A percentile compares a stretch with the other conserved stretches of the same genome.
Conservation (phyloP, 331 rosid species). For the Prunus yedoensis region DNA sequence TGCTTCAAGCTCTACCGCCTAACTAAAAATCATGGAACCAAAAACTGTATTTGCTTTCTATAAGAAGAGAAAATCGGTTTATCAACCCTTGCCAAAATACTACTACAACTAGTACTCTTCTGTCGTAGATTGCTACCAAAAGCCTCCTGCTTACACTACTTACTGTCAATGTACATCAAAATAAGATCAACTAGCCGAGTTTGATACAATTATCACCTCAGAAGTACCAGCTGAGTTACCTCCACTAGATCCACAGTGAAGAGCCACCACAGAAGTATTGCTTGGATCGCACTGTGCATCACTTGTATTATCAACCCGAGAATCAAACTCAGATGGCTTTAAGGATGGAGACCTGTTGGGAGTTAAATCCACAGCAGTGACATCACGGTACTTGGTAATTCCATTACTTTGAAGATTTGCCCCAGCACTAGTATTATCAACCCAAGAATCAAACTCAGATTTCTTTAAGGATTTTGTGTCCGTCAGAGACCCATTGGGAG, state of each 20-base stretch:
- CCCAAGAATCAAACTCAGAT: conserved; percentile 23
- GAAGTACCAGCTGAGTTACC: conserved; percentile 39
- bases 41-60: conserved; percentile 8
- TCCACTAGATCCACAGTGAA: conserved; percentile 48
- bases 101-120: not conserved
- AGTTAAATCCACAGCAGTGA: too few species aligned
- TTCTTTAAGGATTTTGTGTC: conserved; percentile 27
- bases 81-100: not conserved
- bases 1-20: not conserved
- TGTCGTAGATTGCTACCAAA: conserved; percentile 25
- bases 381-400: too few species aligned
- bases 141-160: conserved; percentile 17
- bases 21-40: not conserved
- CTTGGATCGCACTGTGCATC: conserved; percentile 23
- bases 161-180: conserved; percentile 18
- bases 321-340: conserved; percentile 34
- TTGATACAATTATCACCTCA: conserved; percentile 45
- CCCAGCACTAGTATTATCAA: conserved; percentile 21
- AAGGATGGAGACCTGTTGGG: not conserved
- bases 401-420: too few species aligned
- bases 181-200: conserved; percentile 50
- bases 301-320: conserved; percentile 23
- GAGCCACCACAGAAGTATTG: conserved; percentile 35
- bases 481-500: not conserved
- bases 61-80: conserved; percentile 15